phyloP scores from a whole-genome alignment of 148 eudicot species.

The Pharnaceum exiguum region DNA sequence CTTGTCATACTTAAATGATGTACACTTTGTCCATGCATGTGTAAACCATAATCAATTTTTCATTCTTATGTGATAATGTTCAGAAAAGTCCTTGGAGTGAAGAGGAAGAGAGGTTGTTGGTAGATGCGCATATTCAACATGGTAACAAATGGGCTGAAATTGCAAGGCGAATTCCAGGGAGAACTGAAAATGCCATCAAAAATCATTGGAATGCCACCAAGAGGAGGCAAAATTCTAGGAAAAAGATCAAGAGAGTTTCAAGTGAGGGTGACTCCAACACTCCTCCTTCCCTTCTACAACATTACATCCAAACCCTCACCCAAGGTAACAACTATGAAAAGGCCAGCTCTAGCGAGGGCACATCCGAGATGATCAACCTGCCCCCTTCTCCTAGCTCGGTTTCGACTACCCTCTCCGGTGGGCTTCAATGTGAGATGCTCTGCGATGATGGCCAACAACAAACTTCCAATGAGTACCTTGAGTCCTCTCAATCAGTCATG shows the following conservation, averaged over 20 bases:
- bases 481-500: conserved; percentile 22
- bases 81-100: conserved; percentile 75
- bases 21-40: neutral
- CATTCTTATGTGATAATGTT: neutral
- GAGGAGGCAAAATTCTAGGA: conserved; percentile 53
- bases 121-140: conserved; percentile 42
- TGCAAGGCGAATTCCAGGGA: conserved; percentile 54
- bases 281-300: conserved; percentile 43
- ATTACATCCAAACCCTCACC: conserved; percentile 41
- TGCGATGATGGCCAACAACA: neutral
- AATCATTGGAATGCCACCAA: conserved; percentile 92
- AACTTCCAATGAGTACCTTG: conserved; percentile 12
- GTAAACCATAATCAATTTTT: neutral
- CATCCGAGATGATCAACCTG: conserved; percentile 1
- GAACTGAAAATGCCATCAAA: conserved; percentile 72
- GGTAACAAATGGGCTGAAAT: conserved; percentile 88
- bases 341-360: neutral
- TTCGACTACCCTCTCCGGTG: conserved; percentile 17
- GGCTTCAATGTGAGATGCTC: conserved; percentile 7
- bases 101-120: conserved; percentile 61
- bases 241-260: conserved; percentile 23
- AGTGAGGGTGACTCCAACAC: neutral
- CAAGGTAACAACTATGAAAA: neutral
- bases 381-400: conserved; percentile 9
- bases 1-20: neutral